Evolutionary conservation across 2,329 filamentous ascomycete genomes (phyloP).

Genomic region (Verticillium tricorpus): DNA sequence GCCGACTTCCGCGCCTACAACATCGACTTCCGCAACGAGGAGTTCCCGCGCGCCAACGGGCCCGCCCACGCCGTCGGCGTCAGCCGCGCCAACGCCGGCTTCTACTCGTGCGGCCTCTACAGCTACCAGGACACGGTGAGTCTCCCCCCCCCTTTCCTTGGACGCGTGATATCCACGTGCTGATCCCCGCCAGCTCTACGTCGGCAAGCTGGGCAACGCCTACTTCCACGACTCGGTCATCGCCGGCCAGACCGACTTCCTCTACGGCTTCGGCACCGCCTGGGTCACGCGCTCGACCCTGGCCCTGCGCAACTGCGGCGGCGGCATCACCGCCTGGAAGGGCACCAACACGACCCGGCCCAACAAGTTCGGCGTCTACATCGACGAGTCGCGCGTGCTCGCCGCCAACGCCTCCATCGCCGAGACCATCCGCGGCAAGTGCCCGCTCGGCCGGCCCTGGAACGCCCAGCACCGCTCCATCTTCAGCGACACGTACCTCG

Average conservation of each 20-base stretch:
- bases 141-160: neutral
- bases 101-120: slow-evolving; percentile 63
- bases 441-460: slow-evolving; percentile 59
- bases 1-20: slow-evolving; percentile 62
- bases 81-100: slow-evolving; percentile 60
- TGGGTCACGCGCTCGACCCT: slow-evolving; percentile 54
- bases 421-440: slow-evolving; percentile 32
- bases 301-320: slow-evolving; percentile 55
- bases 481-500: slow-evolving; percentile 51
- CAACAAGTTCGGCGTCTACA: slow-evolving; percentile 65
- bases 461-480: slow-evolving; percentile 54
- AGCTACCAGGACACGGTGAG: slow-evolving; percentile 63
- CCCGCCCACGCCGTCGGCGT: slow-evolving; percentile 57
- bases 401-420: slow-evolving; percentile 49
- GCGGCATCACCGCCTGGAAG: slow-evolving; percentile 67
- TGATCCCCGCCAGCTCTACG: slow-evolving; percentile 41
- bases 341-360: slow-evolving; percentile 58
- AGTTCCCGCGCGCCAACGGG: slow-evolving; percentile 42
- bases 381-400: slow-evolving; percentile 44
- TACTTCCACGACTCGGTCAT: slow-evolving; percentile 59
- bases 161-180: too few species aligned
- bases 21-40: slow-evolving; percentile 60
- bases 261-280: slow-evolving; percentile 64
- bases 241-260: slow-evolving; percentile 63
- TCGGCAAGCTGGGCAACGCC: slow-evolving; percentile 62